A percentile compares a stretch with the other conserved stretches of the same genome.
These are phyloP conservation scores for Emergomyces orientalis DNA, from an alignment of 2,329 filamentous ascomycete species.

Conservation along the genomic window DNA sequence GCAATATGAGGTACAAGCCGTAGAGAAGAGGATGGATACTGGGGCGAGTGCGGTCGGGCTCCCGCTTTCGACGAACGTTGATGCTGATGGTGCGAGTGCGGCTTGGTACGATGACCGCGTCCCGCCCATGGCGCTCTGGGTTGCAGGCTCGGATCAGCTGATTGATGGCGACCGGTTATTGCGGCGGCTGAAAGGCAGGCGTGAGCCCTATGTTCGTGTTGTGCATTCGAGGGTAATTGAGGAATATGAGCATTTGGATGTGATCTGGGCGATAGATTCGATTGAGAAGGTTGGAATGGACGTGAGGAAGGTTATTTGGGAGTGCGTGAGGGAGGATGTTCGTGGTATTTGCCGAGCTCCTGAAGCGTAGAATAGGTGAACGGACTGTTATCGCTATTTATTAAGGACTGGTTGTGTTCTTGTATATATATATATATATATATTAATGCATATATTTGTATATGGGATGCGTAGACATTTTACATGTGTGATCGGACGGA, in stretches of 20 bases:
- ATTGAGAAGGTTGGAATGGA: constrained; percentile 75
- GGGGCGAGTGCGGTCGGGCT: neutral
- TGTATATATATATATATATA: neutral
- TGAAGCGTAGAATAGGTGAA: constrained; percentile 37
- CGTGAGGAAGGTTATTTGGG: constrained; percentile 74
- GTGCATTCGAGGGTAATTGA: constrained; percentile 76
- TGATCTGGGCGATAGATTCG: constrained; percentile 88
- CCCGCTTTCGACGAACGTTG: neutral
- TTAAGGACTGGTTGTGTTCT: neutral
- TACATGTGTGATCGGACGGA: neutral
- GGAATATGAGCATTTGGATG: constrained; percentile 87
- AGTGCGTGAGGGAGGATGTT: constrained; percentile 51
- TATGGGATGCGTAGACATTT: neutral
- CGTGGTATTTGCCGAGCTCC: constrained; percentile 55
- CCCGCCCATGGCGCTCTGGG: constrained; percentile 82
- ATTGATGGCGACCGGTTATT: constrained; percentile 73
- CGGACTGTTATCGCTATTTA: neutral
- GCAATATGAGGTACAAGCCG: constrained; percentile 5
- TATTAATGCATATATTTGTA: too few relatives aligned
- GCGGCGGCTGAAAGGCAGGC: constrained; percentile 60
- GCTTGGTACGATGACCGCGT: constrained; percentile 76
- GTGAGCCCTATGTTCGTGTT: constrained; percentile 71
- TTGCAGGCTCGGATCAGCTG: constrained; percentile 71
- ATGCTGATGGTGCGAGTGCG: constrained; percentile 22
- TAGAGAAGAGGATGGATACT: neutral